These are phyloP conservation scores for Anthoceros angustus DNA, from an alignment of 225 moss, liverwort and hornwort genomes.

Conservation along the genomic window DNA sequence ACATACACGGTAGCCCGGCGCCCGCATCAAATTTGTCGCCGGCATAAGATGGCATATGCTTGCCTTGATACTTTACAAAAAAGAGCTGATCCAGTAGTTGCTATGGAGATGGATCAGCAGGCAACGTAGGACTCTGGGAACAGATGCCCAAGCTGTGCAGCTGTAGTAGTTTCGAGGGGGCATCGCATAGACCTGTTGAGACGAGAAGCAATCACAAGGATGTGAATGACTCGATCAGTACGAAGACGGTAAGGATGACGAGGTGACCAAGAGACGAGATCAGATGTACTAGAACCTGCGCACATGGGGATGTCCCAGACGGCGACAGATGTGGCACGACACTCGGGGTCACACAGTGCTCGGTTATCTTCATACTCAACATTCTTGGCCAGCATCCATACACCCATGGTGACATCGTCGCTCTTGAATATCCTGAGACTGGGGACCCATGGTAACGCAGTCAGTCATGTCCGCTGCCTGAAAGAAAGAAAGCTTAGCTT, in stretches of 20 bases:
- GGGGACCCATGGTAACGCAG: not conserved
- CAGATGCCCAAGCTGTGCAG: not conserved
- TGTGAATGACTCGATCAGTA: not conserved
- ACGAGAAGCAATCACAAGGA: not conserved
- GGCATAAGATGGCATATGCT: not conserved
- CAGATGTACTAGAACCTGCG: not conserved
- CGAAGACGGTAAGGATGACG: too few relatives aligned
- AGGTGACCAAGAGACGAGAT: not conserved
- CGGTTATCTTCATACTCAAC: not conserved
- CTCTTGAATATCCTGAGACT: not conserved
- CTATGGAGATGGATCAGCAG: not conserved
- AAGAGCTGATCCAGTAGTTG: not conserved
- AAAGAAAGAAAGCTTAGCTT: not conserved
- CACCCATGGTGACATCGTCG: not conserved
- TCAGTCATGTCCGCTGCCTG: not conserved
- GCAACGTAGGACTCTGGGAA: not conserved
- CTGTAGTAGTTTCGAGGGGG: not conserved
- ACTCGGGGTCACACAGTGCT: not conserved
- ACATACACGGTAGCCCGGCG: not conserved
- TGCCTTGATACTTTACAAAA: not conserved
- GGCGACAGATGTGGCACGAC: not conserved
- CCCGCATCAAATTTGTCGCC: not conserved
- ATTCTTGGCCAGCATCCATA: slow-evolving; percentile 1
- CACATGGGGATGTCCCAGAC: slow-evolving; percentile 4
- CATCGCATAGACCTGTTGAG: not conserved